phyloP scores from a whole-genome alignment of 2,329 filamentous ascomycete species.

The Alternaria tenuissima region DNA sequence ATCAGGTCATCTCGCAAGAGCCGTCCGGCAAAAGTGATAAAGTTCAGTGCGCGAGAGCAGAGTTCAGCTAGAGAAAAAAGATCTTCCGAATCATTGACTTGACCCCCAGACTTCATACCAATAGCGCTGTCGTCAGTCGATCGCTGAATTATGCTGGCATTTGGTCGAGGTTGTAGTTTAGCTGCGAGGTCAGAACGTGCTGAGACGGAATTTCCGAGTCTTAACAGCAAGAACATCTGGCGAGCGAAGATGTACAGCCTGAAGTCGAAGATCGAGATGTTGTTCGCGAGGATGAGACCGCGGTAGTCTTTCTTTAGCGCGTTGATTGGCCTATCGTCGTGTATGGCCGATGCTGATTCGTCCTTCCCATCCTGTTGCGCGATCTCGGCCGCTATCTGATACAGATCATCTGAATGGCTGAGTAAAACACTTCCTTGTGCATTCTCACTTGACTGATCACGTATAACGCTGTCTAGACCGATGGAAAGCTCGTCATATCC shows the following conservation, averaged over 20 bases:
- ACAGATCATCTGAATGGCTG: slow-evolving; percentile 76
- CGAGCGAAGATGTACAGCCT: slow-evolving; percentile 91
- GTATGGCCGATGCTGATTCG: slow-evolving; percentile 27
- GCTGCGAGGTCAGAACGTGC: slow-evolving; percentile 53
- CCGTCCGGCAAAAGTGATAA: slow-evolving; percentile 81
- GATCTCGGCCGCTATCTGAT: slow-evolving; percentile 53
- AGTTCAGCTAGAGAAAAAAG: slow-evolving; percentile 84
- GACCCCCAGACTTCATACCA: slow-evolving; percentile 33
- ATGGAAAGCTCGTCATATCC: slow-evolving; percentile 94
- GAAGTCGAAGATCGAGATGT: slow-evolving; percentile 97
- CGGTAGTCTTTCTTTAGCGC: slow-evolving; percentile 77
- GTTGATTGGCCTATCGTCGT: slow-evolving; percentile 49
- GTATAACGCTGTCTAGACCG: slow-evolving; percentile 82
- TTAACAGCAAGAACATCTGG: slow-evolving; percentile 81
- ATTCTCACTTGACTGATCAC: slow-evolving; percentile 72
- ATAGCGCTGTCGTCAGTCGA: slow-evolving; percentile 44
- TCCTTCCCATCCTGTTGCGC: slow-evolving; percentile 28
- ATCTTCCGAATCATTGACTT: slow-evolving; percentile 71
- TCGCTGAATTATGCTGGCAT: slow-evolving; percentile 33
- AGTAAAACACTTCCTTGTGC: slow-evolving; percentile 78
- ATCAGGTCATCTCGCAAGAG: slow-evolving; percentile 81
- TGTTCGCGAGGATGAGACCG: slow-evolving; percentile 90
- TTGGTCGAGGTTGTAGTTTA: slow-evolving; percentile 45
- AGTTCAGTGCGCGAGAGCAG: slow-evolving; percentile 81
- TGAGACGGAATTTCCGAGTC: slow-evolving; percentile 73